Conservation (phyloP, 2,329 filamentous ascomycete genomes). For the Hypoxylon sp. region DNA sequence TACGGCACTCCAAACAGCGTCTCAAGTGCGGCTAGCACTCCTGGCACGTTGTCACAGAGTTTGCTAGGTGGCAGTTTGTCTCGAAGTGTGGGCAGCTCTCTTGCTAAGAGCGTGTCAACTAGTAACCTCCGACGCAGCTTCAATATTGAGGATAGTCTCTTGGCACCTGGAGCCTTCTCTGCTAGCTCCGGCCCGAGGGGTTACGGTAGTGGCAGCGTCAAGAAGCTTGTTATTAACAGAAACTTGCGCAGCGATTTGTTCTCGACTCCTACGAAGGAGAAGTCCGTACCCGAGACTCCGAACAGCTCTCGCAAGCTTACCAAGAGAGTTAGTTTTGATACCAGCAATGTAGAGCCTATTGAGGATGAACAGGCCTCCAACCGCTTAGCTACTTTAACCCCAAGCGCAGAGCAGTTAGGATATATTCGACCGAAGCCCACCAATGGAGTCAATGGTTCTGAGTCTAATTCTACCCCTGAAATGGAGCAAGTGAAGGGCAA, state of each 20-base stretch:
- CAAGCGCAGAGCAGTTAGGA: slow-evolving; percentile 71
- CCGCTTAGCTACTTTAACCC: slow-evolving; percentile 62
- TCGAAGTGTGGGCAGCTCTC: slow-evolving; percentile 80
- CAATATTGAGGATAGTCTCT: slow-evolving; percentile 86
- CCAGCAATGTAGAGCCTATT: slow-evolving; percentile 66
- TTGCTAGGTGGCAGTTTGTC: slow-evolving; percentile 76
- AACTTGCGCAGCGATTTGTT: slow-evolving; percentile 83
- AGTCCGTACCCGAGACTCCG: slow-evolving; percentile 58
- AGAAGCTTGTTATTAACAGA: slow-evolving; percentile 93
- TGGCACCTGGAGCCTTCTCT: slow-evolving; percentile 88
- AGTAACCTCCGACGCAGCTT: slow-evolving; percentile 88
- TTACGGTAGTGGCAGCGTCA: slow-evolving; percentile 80
- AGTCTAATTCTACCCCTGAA: slow-evolving; percentile 67
- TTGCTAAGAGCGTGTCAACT: slow-evolving; percentile 90
- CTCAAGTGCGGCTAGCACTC: slow-evolving; percentile 77
- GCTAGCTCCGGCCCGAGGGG: slow-evolving; percentile 74
- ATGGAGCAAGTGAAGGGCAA: slow-evolving; percentile 81
- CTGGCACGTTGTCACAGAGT: slow-evolving; percentile 76
- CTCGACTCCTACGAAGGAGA: slow-evolving; percentile 71
- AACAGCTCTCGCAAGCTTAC: slow-evolving; percentile 71
- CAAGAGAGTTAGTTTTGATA: slow-evolving; percentile 95
- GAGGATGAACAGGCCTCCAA: slow-evolving; percentile 64
- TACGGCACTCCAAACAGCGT: slow-evolving; percentile 86
- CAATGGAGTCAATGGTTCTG: slow-evolving; percentile 63
- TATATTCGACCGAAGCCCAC: slow-evolving; percentile 68